These are phyloP conservation scores for Phialocephala sp. DNA, from an alignment of 2,329 filamentous ascomycete species.

Conservation along the genomic window DNA sequence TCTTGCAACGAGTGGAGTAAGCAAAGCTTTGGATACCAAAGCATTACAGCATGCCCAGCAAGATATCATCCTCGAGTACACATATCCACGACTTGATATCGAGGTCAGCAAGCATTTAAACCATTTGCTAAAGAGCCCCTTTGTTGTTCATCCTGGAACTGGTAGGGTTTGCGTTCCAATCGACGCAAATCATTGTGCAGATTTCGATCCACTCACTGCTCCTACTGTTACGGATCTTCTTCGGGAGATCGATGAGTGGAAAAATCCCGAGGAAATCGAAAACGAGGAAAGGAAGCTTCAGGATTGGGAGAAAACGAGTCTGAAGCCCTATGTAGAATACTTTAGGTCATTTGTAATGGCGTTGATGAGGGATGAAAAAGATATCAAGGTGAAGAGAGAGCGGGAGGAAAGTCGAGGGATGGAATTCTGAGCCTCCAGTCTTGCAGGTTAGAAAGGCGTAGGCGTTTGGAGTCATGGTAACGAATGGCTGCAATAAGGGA, in stretches of 20 bases:
- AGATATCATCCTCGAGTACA: slow-evolving; percentile 96
- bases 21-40: slow-evolving; percentile 73
- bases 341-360: slow-evolving; percentile 82
- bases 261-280: slow-evolving; percentile 52
- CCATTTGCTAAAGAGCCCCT: slow-evolving; percentile 96
- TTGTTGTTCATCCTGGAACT: slow-evolving; percentile 94
- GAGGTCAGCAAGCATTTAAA: slow-evolving; percentile 98
- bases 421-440: slow-evolving; percentile 60
- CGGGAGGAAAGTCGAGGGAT: slow-evolving; percentile 59
- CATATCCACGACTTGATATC: slow-evolving; percentile 94
- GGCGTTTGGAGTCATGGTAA: neutral
- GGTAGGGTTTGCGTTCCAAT: slow-evolving; percentile 96
- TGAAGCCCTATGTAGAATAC: slow-evolving; percentile 90
- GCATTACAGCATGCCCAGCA: slow-evolving; percentile 88
- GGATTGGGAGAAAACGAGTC: slow-evolving; percentile 96
- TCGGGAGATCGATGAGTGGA: slow-evolving; percentile 85
- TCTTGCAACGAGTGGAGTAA: slow-evolving; percentile 77
- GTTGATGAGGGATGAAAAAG: slow-evolving; percentile 78
- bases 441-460: neutral
- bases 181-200: slow-evolving; percentile 72
- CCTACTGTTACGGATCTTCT: slow-evolving; percentile 86
- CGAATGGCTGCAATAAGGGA: neutral
- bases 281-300: slow-evolving; percentile 59
- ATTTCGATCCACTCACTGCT: slow-evolving; percentile 87
- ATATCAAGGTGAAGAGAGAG: slow-evolving; percentile 55